phyloP scores from a whole-genome alignment of 352 stramenopile genomes.

The Phytophthora pinifolia region DNA sequence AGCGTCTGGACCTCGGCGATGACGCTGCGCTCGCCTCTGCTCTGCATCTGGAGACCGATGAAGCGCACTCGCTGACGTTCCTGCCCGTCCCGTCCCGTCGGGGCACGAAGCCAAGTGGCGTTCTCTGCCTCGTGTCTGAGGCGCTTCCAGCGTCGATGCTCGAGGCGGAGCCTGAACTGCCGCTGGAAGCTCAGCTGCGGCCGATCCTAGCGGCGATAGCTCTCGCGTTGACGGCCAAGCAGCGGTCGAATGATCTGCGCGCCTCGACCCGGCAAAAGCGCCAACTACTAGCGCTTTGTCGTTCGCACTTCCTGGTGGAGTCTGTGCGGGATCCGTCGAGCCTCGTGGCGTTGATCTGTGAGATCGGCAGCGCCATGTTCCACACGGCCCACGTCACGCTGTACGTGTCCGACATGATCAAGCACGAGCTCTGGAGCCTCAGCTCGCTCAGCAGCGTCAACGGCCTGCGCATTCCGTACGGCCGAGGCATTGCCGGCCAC shows the following conservation, averaged over 20 bases:
- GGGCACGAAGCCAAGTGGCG: slow-evolving; percentile 33
- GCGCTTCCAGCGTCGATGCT: slow-evolving; percentile 23
- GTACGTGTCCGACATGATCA: slow-evolving; percentile 76
- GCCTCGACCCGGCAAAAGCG: slow-evolving; percentile 65
- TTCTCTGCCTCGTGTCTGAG: slow-evolving; percentile 44
- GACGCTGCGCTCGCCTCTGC: slow-evolving; percentile 31
- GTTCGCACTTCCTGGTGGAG: slow-evolving; percentile 64
- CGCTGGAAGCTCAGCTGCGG: slow-evolving; percentile 34
- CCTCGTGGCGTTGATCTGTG: slow-evolving; percentile 73
- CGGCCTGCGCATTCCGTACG: slow-evolving; percentile 72
- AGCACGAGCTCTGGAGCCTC: slow-evolving; percentile 73
- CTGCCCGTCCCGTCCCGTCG: slow-evolving; percentile 48
- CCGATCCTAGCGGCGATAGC: slow-evolving; percentile 52
- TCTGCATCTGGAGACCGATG: slow-evolving; percentile 20
- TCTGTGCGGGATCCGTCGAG: slow-evolving; percentile 70
- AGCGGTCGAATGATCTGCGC: slow-evolving; percentile 60
- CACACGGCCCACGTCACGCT: slow-evolving; percentile 68
- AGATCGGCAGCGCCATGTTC: slow-evolving; percentile 67
- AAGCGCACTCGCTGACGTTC: slow-evolving; percentile 39
- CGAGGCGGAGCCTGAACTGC: slow-evolving; percentile 11
- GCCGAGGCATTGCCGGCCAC: slow-evolving; percentile 72
- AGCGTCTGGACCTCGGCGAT: slow-evolving; percentile 42
- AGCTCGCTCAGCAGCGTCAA: slow-evolving; percentile 72
- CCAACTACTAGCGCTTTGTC: slow-evolving; percentile 66
- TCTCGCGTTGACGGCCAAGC: slow-evolving; percentile 47